Evolutionary conservation across 768 basidiomycete species (phyloP), one percentile per base, ranked within the genome.

Genomic region (Rhodosporidiobolus sp.): DNA sequence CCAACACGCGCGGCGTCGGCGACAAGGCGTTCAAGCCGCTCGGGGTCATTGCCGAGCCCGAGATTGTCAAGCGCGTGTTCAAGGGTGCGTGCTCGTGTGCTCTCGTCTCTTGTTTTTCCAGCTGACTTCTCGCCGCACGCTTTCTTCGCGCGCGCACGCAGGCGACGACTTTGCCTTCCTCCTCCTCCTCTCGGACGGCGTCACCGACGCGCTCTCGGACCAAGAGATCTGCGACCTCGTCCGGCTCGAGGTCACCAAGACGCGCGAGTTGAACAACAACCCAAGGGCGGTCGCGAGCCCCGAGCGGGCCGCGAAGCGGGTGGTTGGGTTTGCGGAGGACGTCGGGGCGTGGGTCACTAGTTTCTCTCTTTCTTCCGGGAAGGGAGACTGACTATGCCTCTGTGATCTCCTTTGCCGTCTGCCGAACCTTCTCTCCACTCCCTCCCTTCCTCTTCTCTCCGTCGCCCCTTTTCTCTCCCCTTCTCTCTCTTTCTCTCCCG

Each of bases 181-280:
- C 77, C 86, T 94, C 38, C 84, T 95, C 22, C 84, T 94, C n/a
- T 94, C 94, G 17, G 96, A 99, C 80, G 96, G 96, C 10, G 86
- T 98, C 60, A 91, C 93, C 2, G 92, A 91, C 48, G 86, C 91
- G 57, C 85, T 96, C 54, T 94, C 94, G 1, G 94, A 98, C 80
- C 90, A 91, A 72, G 96, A 99, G 82, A 89, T 99, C 71, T 87
- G 91, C 45, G 96, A 98, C 80, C 87, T 99, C 26, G 34, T 35
- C 46, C 56, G 55, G 89, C 88, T 11, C 85, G 94, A 61, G 84
- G 84, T 20, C 56, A 87, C 89, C 12, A 49, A n/a, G 64, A 69
- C 49, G 8, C 58, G 43, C 4, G 43, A 46, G 43, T 3, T 24
- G 10, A 56, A 56, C 32, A 34, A 56, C 55, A 56, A 56, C 34